Evolutionary conservation across 176 grass and related monocot genomes (phyloP).

Genomic region (Puccinellia tenuiflora): DNA sequence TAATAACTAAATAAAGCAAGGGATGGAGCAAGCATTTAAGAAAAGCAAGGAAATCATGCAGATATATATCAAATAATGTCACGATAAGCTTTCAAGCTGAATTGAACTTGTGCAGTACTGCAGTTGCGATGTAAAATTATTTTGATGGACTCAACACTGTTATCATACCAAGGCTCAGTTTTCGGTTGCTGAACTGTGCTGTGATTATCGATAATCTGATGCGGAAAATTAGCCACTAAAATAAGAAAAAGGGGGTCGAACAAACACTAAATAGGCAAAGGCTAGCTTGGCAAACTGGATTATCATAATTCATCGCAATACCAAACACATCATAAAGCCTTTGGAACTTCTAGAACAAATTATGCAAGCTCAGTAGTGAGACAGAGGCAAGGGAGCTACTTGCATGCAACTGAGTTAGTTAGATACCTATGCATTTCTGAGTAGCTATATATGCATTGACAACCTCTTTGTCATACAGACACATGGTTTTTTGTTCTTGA

Average conservation of each 20-base stretch:
- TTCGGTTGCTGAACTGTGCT: not conserved
- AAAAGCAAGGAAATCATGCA: not conserved
- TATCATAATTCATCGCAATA: not conserved
- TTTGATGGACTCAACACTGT: not conserved
- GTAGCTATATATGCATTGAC: not conserved
- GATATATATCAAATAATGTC: not conserved
- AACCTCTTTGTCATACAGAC: not conserved
- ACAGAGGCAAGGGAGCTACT: not conserved
- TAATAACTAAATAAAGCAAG: not conserved
- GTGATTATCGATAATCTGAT: not conserved
- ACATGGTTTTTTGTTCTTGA: not conserved
- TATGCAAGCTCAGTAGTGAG: not conserved
- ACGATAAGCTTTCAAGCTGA: not conserved
- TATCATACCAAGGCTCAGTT: not conserved
- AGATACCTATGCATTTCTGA: not conserved
- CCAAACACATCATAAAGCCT: not conserved
- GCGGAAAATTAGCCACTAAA: not conserved
- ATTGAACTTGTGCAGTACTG: not conserved
- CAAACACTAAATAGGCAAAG: not conserved
- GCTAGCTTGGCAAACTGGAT: not conserved
- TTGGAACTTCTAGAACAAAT: not conserved
- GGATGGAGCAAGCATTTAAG: not conserved
- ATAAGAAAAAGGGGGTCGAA: not conserved
- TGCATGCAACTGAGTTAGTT: not conserved
- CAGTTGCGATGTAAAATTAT: not conserved